Base-by-base conservation (phyloP, 129 eudicot genomes). In the Pittosporum tobira region DNA sequence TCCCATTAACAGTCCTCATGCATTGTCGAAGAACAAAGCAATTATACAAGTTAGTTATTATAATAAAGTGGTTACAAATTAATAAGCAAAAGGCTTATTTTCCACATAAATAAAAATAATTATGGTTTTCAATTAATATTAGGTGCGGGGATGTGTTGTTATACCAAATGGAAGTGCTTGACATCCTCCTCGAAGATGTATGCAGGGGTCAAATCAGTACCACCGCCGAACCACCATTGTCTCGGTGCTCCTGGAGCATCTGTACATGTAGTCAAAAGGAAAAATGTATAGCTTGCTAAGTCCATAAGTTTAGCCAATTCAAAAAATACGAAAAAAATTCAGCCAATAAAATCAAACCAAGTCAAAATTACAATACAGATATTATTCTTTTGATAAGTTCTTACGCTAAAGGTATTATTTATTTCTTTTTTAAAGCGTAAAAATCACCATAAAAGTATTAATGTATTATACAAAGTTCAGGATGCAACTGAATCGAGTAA, bases 141-240 rank as follows among this genome's bases (percentile, higher is more conserved):
- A n/a, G n/a, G n/a, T n/a, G n/a, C n/a, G n/a, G n/a, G 16, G 53
- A 61, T 26, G 20, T 37, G 47, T 19, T 18, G 18, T 26, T 36
- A 47, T 62, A 62, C 96, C 87, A 66, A 67, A 64, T 93, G 99
- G 78, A 93, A 93, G 69, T 93, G 96, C 79, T 62, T 84, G 51
- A 93, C 96, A 52, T 93, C 99, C 69, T 93, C 99, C 70, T 87
- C 96, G 68, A 87, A 84, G 59, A 93, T 79, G 78, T 93, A 93
- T 56, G 99, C 86, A 57, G 99, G 99, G 27, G 96, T 93, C 73
- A 87, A 69, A 77, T 93, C 99, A 26, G 99, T 93, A 65, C 99
- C 99, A 19, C 99, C 99, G 47, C 96, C 99, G 63, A 93, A 93
- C 99, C 99, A 93, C 99, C 99, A 93, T 27, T 77, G 84, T 31